phyloP scores from a whole-genome alignment of 2,329 filamentous ascomycete genomes.

The Apiospora hydei region DNA sequence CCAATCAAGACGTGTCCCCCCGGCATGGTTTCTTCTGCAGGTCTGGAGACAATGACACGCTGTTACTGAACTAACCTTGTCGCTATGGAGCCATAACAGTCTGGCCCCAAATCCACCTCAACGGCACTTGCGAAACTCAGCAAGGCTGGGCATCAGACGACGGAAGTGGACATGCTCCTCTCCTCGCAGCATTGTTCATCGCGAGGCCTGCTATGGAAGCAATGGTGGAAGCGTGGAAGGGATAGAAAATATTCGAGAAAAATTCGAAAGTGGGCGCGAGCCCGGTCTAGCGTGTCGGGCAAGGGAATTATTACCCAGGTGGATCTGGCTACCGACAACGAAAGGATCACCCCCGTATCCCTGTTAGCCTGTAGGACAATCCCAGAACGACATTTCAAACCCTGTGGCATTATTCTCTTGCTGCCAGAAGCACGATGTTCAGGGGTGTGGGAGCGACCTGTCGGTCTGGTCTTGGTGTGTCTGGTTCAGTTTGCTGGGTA shows the following conservation, averaged over 20 bases:
- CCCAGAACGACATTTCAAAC: conserved; percentile 20
- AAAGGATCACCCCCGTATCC: conserved; percentile 40
- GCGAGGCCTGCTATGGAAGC: conserved; percentile 16
- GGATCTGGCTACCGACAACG: conserved; percentile 33
- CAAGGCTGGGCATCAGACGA: conserved; percentile 19
- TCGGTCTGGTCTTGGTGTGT: not conserved
- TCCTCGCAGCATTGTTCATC: conserved; percentile 19
- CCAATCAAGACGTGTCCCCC: conserved; percentile 11
- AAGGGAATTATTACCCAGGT: conserved; percentile 42
- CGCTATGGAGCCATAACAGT: conserved; percentile 11
- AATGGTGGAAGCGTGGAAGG: conserved; percentile 17
- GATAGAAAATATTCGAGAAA: conserved; percentile 41
- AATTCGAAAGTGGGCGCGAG: conserved; percentile 40
- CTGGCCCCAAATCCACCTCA: conserved; percentile 17
- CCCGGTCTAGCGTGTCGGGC: conserved; percentile 36
- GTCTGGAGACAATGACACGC: conserved; percentile 4
- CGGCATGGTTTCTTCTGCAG: conserved; percentile 14
- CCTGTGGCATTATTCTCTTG: conserved; percentile 17
- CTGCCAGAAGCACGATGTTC: not conserved
- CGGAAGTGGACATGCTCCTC: not conserved
- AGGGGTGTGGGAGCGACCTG: not conserved
- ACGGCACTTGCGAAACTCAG: conserved; percentile 20
- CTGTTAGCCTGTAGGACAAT: conserved; percentile 32
- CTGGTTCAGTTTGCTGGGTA: not conserved
- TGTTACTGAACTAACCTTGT: conserved; percentile 14